Base-by-base conservation (phyloP, 352 stramenopile species). In the Globisporangium lucens region DNA sequence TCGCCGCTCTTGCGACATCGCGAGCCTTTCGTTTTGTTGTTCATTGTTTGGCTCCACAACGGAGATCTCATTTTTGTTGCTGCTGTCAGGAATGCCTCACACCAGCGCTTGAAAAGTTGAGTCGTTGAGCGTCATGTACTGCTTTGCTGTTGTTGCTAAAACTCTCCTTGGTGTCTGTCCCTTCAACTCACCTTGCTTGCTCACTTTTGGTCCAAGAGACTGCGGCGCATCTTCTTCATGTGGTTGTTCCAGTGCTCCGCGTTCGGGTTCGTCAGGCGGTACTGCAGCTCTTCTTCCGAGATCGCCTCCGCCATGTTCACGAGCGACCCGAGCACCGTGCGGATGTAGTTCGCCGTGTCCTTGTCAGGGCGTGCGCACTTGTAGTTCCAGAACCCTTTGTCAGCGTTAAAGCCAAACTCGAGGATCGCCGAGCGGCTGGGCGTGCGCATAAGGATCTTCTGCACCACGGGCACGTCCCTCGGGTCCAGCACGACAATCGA, bases 261-360 rank as follows among this genome's bases (percentile, higher is more conserved):
- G 46, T 89, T 86, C 13, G 79, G 72, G 59, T 83, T 90, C 63
- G 80, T 91, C 13, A 96, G 77, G 33, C 89, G 87, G 63, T 92
- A 97, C 75, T 96, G 85, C 47, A 97, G 80, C 71, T 97, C 90
- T 60, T 97, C 89, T 67, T 97, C 88, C 24, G 84, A 94, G 61
- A 97, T 96, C 29, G 83, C 85, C 69, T 97, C 89, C 17, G 89
- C 89, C 82, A 97, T 93, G 78, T 97, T 96, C 66, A 97, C 83
- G 68, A 97, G 80, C 55, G 89, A 96, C 10, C 87, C 85, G 10
- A 97, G 84, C 56, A 97, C 90, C 29, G 90, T 97, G 49, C 83
- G 89, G 62, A 97, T 93, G 71, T 96, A 97, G 68, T 97, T 97
- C 30, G 86, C 86, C 51, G 73, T 75, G 69, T 95, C 87, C 71